Evolutionary conservation across 2,329 filamentous ascomycete species (phyloP).

Genomic region (Endocalyx cinctus): DNA sequence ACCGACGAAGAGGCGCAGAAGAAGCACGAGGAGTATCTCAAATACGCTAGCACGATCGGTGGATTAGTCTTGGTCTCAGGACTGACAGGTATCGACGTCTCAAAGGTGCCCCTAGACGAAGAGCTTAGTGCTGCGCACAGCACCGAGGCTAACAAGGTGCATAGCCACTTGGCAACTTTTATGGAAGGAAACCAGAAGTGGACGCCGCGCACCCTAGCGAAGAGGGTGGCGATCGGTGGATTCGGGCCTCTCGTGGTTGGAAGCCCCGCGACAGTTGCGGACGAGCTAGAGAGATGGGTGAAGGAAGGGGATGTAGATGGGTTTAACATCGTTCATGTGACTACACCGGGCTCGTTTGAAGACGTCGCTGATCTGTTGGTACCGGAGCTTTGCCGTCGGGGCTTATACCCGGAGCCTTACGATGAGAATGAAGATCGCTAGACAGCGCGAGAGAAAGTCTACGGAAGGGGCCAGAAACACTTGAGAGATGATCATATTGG

Average conservation of each 20-base stretch:
- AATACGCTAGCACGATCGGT: constrained; percentile 47
- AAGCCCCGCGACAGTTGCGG: constrained; percentile 18
- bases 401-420: no score
- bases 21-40: constrained; percentile 45
- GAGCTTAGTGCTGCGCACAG: constrained; percentile 49
- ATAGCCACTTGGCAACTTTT: constrained; percentile 24
- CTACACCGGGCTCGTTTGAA: constrained; percentile 19
- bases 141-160: constrained; percentile 48
- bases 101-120: constrained; percentile 50
- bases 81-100: constrained; percentile 57
- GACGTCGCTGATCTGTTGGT: constrained; percentile 19
- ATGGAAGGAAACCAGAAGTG: no score
- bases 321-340: constrained; percentile 20
- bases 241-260: constrained; percentile 17
- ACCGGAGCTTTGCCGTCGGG: constrained; percentile 26
- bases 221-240: constrained; percentile 34
- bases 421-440: no score
- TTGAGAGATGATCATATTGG: no score
- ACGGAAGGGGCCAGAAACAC: no score
- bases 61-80: constrained; percentile 51
- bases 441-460: no score
- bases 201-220: constrained; percentile 37
- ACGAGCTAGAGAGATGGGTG: constrained; percentile 20
- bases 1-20: constrained; percentile 48
- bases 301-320: constrained; percentile 18